These are phyloP conservation scores for Bipolaris oryzae DNA, from an alignment of 2,329 filamentous ascomycete species.

Conservation along the genomic window DNA sequence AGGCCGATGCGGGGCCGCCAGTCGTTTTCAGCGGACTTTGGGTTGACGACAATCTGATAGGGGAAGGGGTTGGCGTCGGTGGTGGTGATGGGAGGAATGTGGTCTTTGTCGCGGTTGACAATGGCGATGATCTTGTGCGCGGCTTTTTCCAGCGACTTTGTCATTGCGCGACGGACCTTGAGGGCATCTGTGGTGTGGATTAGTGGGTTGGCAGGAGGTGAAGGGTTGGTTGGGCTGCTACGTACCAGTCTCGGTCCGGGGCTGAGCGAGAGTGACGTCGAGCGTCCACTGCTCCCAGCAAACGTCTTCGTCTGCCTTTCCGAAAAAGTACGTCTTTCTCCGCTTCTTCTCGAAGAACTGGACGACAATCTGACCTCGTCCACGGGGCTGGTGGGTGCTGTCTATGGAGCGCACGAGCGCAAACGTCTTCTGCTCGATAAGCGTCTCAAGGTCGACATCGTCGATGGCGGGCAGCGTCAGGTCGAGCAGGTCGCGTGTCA, in stretches of 20 bases:
- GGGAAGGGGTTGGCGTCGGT: conserved; percentile 92
- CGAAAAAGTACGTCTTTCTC: conserved; percentile 74
- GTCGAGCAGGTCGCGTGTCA: conserved; percentile 87
- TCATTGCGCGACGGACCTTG: conserved; percentile 90
- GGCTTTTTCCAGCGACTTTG: conserved; percentile 83
- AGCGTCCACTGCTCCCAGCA: conserved; percentile 98
- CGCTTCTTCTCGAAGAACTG: conserved; percentile 95
- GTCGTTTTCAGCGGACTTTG: conserved; percentile 65
- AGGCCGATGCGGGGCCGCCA: conserved; percentile 79
- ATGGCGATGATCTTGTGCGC: conserved; percentile 88
- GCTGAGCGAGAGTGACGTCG: conserved; percentile 90
- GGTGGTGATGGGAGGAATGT: conserved; percentile 95
- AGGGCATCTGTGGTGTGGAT: conserved; percentile 69
- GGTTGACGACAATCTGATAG: conserved; percentile 89
- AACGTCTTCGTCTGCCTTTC: conserved; percentile 85
- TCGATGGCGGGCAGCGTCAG: conserved; percentile 87
- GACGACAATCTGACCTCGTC: conserved; percentile 78
- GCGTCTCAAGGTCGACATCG: conserved; percentile 87
- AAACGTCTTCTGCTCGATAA: conserved; percentile 87
- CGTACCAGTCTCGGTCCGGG: conserved; percentile 84
- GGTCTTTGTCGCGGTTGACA: conserved; percentile 88
- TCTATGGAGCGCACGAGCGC: conserved; percentile 79
- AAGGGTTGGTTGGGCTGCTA: neutral
- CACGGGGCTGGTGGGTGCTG: conserved; percentile 60
- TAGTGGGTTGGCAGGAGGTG: conserved; percentile 2